These are phyloP conservation scores for Uromyces viciae-fabae DNA, from an alignment of 1,284 basidiomycete genomes.

Conservation along the genomic window DNA sequence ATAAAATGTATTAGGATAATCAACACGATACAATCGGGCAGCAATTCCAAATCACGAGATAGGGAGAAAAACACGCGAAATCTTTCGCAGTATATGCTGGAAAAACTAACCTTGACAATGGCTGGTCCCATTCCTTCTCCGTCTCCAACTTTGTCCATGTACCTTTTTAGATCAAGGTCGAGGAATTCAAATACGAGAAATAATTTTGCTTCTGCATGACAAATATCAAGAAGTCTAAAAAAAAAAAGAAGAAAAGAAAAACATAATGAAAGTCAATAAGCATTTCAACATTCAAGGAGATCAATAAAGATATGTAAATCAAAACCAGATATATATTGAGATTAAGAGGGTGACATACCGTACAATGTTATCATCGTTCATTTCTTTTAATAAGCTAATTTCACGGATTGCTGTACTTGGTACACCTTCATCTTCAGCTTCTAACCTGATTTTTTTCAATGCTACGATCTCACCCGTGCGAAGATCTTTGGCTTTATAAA, in stretches of 20 bases:
- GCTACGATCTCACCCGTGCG: slow-evolving; percentile 75
- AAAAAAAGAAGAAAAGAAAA: slow-evolving; percentile 36
- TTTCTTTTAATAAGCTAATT: slow-evolving; percentile 92
- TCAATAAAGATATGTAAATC: neutral
- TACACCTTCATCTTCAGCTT: slow-evolving; percentile 96
- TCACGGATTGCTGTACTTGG: slow-evolving; percentile 96
- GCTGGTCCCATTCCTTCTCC: slow-evolving; percentile 65
- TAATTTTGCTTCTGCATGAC: slow-evolving; percentile 92
- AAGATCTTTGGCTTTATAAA: slow-evolving; percentile 83
- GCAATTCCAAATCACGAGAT: too few relatives aligned
- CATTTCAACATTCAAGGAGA: too few relatives aligned
- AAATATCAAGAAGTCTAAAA: slow-evolving; percentile 85
- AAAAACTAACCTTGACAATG: slow-evolving; percentile 76
- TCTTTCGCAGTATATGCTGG: neutral
- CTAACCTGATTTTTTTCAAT: slow-evolving; percentile 95
- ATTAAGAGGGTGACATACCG: slow-evolving; percentile 60
- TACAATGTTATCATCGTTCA: slow-evolving; percentile 86
- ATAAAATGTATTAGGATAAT: too few relatives aligned
- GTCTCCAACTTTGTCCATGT: slow-evolving; percentile 69
- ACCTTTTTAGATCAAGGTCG: slow-evolving; percentile 89
- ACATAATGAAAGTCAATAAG: too few relatives aligned
- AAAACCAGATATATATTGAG: too few relatives aligned
- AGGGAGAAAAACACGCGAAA: too few relatives aligned
- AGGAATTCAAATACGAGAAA: slow-evolving; percentile 96
- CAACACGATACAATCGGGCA: too few relatives aligned